phyloP scores from a whole-genome alignment of 495 filamentous ascomycete genomes.

The Saxispiralis lemnorum region DNA sequence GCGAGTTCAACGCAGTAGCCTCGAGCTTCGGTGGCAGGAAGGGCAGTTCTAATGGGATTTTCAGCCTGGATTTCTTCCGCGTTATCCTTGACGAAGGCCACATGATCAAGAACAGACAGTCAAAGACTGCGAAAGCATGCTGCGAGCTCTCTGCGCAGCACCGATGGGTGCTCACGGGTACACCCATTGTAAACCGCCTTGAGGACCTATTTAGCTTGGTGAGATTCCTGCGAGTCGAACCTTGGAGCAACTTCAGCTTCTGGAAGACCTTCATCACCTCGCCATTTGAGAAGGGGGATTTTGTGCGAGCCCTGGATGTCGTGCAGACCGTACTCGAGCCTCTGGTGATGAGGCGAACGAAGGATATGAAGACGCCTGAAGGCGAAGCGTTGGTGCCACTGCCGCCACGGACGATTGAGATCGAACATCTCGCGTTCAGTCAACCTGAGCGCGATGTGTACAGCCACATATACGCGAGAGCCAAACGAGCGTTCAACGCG shows the following conservation, averaged over 20 bases:
- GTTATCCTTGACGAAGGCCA: constrained; percentile 93
- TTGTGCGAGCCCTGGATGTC: constrained; percentile 80
- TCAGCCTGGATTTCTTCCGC: constrained; percentile 82
- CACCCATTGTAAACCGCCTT: constrained; percentile 87
- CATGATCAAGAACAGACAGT: constrained; percentile 70
- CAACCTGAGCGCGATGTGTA: constrained; percentile 77
- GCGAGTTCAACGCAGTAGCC: constrained; percentile 62
- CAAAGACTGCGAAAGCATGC: constrained; percentile 80
- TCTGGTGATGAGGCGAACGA: constrained; percentile 83
- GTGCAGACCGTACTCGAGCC: constrained; percentile 94
- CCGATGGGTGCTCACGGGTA: constrained; percentile 87
- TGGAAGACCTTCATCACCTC: constrained; percentile 98
- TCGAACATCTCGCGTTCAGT: constrained; percentile 74
- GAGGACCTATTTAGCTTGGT: constrained; percentile 96
- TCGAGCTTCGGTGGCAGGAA: constrained; percentile 34
- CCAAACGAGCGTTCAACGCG: constrained; percentile 63
- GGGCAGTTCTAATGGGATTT: constrained; percentile 51
- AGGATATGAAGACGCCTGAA: constrained; percentile 92
- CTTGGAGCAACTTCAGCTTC: constrained; percentile 95
- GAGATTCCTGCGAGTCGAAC: constrained; percentile 78
- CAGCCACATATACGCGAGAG: constrained; percentile 65
- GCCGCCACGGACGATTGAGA: constrained; percentile 60
- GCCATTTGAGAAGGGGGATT: constrained; percentile 89
- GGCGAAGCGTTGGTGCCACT: constrained; percentile 72
- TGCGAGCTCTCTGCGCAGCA: constrained; percentile 72